These are phyloP conservation scores for Ehretia macrophylla DNA, from an alignment of 257 asterid species.

Conservation along the genomic window DNA sequence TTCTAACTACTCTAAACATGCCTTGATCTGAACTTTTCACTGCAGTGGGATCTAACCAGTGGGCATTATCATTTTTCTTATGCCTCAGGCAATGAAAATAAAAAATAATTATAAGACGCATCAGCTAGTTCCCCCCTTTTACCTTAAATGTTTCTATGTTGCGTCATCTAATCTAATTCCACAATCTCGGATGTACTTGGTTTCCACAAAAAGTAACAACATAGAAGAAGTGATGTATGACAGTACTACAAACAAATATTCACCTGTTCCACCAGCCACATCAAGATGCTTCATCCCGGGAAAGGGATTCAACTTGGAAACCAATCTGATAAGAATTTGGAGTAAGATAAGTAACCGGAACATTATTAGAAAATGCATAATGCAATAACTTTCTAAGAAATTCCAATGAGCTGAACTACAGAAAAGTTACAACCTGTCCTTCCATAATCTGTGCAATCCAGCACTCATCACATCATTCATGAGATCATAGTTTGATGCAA, in stretches of 20 bases:
- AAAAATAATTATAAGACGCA: no score
- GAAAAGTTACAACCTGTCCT: constrained; percentile 56
- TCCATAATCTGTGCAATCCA: constrained; percentile 91
- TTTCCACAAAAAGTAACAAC: no score
- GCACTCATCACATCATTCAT: constrained; percentile 97
- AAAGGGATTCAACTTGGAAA: constrained; percentile 81
- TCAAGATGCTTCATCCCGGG: constrained; percentile 98
- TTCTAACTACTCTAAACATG: no score
- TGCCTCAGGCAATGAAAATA: no score
- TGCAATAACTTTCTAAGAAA: no score
- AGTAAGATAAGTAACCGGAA: neutral
- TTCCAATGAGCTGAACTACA: neutral
- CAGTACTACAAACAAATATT: constrained; percentile 1
- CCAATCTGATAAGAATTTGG: constrained; percentile 42
- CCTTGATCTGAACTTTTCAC: no score
- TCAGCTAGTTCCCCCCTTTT: no score
- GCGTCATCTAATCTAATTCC: no score
- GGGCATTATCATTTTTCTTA: no score
- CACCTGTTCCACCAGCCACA: constrained; percentile 99
- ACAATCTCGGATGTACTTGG: no score
- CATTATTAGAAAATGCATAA: neutral
- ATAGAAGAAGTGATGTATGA: neutral
- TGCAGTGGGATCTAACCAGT: no score
- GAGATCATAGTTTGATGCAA: constrained; percentile 80
- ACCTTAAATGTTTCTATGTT: no score